Evolutionary conservation across 1,284 basidiomycete species (phyloP).

Genomic region (Irpex rosettiformis): DNA sequence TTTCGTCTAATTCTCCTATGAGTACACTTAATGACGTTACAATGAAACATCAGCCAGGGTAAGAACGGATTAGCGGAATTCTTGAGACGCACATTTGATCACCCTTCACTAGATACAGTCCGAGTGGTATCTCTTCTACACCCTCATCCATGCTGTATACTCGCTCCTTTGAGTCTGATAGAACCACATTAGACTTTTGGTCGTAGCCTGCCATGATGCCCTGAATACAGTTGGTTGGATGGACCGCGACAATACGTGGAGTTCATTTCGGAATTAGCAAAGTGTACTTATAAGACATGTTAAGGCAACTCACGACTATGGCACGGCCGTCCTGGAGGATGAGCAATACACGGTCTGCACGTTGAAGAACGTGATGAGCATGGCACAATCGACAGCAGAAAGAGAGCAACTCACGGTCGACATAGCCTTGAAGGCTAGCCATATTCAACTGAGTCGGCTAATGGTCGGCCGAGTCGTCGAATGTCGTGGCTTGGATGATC

Average conservation of each 20-base stretch:
- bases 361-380: not conserved
- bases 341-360: constrained; percentile 76
- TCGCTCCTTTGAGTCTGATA: constrained; percentile 88
- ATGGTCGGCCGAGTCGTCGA: constrained; percentile 1
- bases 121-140: constrained; percentile 94
- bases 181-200: constrained; percentile 90
- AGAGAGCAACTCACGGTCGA: constrained; percentile 58
- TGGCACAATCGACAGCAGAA: not conserved
- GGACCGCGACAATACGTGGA: not conserved
- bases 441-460: constrained; percentile 35
- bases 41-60: constrained; percentile 3
- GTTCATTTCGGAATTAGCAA: constrained; percentile 3
- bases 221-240: constrained; percentile 37
- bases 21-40: constrained; percentile 54
- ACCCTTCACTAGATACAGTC: constrained; percentile 94
- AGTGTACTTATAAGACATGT: not conserved
- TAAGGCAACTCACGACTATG: constrained; percentile 63
- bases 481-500: not conserved
- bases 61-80: not conserved
- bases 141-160: constrained; percentile 88
- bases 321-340: constrained; percentile 89
- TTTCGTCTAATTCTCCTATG: constrained; percentile 90
- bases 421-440: constrained; percentile 83
- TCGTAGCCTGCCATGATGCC: constrained; percentile 89
- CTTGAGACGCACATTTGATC: constrained; percentile 83